phyloP scores from a whole-genome alignment of 129 eudicot genomes.

The Flaveria linearis region DNA sequence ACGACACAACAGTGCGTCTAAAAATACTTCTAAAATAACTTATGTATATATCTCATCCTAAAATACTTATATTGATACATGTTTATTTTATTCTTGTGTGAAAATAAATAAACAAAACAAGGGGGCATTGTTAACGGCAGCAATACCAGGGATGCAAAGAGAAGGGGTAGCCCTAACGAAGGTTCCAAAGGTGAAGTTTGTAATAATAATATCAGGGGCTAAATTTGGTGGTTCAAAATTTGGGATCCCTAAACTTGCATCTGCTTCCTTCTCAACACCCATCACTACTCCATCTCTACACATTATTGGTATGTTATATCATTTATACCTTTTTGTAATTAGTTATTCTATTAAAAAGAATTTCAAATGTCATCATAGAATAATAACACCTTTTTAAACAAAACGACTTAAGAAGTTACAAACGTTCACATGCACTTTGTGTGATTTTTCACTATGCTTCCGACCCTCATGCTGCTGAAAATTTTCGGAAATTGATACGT shows the following conservation, averaged over 20 bases:
- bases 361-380: too few species aligned
- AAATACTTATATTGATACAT: neutral
- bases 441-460: too few species aligned
- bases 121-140: conserved; percentile 45
- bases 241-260: conserved; percentile 39
- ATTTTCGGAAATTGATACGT: too few species aligned
- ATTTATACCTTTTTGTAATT: neutral
- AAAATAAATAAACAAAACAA: neutral
- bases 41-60: too few species aligned
- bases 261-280: conserved; percentile 34
- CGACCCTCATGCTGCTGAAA: too few species aligned
- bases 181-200: conserved; percentile 42
- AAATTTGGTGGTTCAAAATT: conserved; percentile 39
- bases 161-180: conserved; percentile 34
- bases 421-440: too few species aligned
- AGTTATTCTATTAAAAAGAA: too few species aligned
- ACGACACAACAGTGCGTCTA: too few species aligned
- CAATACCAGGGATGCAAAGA: conserved; percentile 52
- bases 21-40: too few species aligned
- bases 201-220: conserved; percentile 37
- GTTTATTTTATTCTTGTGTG: neutral
- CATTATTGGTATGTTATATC: conserved; percentile 20
- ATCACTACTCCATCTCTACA: conserved; percentile 42
- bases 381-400: too few species aligned
- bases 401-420: too few species aligned